Evolutionary conservation across 129 eudicot genomes (phyloP).

Genomic region (Helianthus tuberosus): DNA sequence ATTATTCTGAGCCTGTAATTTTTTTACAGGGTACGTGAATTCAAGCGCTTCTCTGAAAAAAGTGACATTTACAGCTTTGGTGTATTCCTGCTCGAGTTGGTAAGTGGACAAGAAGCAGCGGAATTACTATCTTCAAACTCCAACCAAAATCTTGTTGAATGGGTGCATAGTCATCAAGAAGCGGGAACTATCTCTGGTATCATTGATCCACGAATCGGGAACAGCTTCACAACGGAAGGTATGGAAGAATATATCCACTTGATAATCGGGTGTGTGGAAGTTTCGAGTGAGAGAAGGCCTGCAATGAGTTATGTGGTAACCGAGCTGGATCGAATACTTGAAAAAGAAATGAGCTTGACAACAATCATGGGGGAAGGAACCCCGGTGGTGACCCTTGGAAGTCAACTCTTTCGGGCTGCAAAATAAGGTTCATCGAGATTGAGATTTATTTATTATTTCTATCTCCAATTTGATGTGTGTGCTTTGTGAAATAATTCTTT

Average conservation of each 20-base stretch:
- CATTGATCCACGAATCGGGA: slow-evolving; percentile 72
- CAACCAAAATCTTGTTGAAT: slow-evolving; percentile 65
- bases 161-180: slow-evolving; percentile 74
- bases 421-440: slow-evolving; percentile 41
- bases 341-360: slow-evolving; percentile 96
- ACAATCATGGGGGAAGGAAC: slow-evolving; percentile 97
- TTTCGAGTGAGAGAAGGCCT: slow-evolving; percentile 79
- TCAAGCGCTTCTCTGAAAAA: slow-evolving; percentile 73
- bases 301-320: slow-evolving; percentile 63
- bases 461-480: slow-evolving; percentile 43
- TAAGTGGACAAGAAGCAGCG: slow-evolving; percentile 77
- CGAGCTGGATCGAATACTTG: slow-evolving; percentile 82
- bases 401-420: slow-evolving; percentile 82
- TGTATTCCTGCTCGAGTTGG: slow-evolving; percentile 83
- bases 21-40: slow-evolving; percentile 73
- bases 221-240: slow-evolving; percentile 80
- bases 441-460: slow-evolving; percentile 25
- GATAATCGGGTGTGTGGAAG: slow-evolving; percentile 63
- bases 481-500: slow-evolving; percentile 36
- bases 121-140: slow-evolving; percentile 57
- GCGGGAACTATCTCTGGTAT: slow-evolving; percentile 50
- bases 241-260: slow-evolving; percentile 82
- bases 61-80: slow-evolving; percentile 93
- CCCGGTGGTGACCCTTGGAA: slow-evolving; percentile 92
- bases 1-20: slow-evolving; percentile 8